phyloP scores from a whole-genome alignment of 2,329 filamentous ascomycete genomes.

The Teratosphaeriaceae sp. region DNA sequence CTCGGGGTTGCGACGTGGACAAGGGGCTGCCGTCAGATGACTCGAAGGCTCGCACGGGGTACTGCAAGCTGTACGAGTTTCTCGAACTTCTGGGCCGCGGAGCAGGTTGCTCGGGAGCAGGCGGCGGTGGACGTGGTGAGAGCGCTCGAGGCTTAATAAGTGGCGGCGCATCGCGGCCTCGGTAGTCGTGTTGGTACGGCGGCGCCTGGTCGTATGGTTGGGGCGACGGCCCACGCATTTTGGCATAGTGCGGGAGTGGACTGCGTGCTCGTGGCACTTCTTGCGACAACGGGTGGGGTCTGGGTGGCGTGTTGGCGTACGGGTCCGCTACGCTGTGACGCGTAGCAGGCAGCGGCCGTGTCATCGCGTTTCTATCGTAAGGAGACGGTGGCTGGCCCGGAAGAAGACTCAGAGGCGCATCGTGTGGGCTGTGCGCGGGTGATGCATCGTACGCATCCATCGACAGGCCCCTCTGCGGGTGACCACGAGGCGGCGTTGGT shows the following conservation, averaged over 20 bases:
- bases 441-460: conserved; percentile 25
- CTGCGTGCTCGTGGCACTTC: conserved; percentile 27
- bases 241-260: background rate
- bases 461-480: conserved; percentile 21
- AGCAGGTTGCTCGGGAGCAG: conserved; percentile 12
- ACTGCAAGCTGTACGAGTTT: conserved; percentile 25
- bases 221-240: conserved; percentile 9
- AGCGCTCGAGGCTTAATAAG: conserved; percentile 27
- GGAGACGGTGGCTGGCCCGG: conserved; percentile 22
- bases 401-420: conserved; percentile 18
- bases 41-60: conserved; percentile 27
- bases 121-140: conserved; percentile 21
- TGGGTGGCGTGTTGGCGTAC: conserved; percentile 24
- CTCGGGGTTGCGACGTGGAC: conserved; percentile 20
- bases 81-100: conserved; percentile 16
- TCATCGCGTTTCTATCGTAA: conserved; percentile 14
- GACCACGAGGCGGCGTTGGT: conserved; percentile 15
- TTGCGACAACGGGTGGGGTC: conserved; percentile 31
- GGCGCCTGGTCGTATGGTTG: conserved; percentile 13
- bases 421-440: conserved; percentile 24
- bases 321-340: conserved; percentile 29
- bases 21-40: conserved; percentile 35
- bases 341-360: conserved; percentile 17
- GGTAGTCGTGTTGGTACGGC: conserved; percentile 14
- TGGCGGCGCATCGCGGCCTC: conserved; percentile 14